Evolutionary conservation across 192 early-diverging fungal genomes (phyloP).

Genomic region (Linnemannia zychae): DNA sequence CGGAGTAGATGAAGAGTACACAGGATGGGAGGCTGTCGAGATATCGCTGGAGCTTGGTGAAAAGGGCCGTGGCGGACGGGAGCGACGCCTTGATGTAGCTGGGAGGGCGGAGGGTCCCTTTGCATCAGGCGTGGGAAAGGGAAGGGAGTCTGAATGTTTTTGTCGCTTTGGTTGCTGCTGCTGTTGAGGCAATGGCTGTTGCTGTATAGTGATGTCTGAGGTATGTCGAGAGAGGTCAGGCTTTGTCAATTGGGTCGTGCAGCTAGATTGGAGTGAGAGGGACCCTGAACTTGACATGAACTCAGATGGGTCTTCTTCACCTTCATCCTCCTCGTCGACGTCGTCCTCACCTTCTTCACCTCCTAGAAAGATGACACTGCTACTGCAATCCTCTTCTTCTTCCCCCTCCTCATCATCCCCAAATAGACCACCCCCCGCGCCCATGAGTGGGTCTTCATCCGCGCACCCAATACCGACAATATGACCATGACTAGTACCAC

Average conservation of each 20-base stretch:
- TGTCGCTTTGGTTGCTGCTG: slow-evolving; percentile 4
- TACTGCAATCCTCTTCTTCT: slow-evolving; percentile 21
- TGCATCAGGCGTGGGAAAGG: background rate
- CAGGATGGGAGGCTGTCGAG: slow-evolving; percentile 15
- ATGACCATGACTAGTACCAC: background rate
- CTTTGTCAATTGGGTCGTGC: slow-evolving; percentile 32
- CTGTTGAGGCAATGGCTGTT: background rate
- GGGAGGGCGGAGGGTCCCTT: background rate
- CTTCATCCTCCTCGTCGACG: slow-evolving; percentile 15
- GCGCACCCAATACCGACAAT: background rate
- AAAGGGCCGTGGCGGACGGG: slow-evolving; percentile 15
- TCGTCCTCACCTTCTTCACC: background rate
- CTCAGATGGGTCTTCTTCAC: slow-evolving; percentile 20
- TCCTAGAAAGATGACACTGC: slow-evolving; percentile 11
- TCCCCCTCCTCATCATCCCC: slow-evolving; percentile 14
- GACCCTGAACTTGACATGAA: slow-evolving; percentile 36
- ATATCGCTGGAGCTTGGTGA: slow-evolving; percentile 20
- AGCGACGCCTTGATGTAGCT: slow-evolving; percentile 15
- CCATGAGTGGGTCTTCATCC: slow-evolving; percentile 15
- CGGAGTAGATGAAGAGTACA: background rate
- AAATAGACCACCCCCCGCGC: slow-evolving; percentile 16
- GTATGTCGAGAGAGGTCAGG: slow-evolving; percentile 15
- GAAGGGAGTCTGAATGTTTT: slow-evolving; percentile 2
- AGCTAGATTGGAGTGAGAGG: slow-evolving; percentile 24
- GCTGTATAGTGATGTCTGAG: background rate